Evolutionary conservation across 202 grass and related monocot genomes (phyloP).

Genomic region (Zizania palustris): DNA sequence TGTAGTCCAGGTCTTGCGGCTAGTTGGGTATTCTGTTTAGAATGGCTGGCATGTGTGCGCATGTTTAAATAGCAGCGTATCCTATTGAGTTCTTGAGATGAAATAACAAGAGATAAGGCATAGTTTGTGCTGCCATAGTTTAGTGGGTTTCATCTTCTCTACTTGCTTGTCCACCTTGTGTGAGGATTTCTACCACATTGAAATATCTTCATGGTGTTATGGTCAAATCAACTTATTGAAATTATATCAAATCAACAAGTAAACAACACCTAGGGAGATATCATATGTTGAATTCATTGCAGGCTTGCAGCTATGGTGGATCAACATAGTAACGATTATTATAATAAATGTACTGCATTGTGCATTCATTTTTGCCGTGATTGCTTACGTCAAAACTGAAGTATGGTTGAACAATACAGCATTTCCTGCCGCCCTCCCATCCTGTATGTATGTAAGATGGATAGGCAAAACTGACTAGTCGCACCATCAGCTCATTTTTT

Average conservation of each 20-base stretch:
- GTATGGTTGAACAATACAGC: neutral
- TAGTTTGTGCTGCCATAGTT: no score
- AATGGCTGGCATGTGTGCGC: no score
- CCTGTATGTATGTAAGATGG: constrained; percentile 1
- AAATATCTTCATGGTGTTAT: neutral
- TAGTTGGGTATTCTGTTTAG: no score
- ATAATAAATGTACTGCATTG: neutral
- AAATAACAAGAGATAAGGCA: no score
- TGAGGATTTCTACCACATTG: no score
- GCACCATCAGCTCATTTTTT: neutral
- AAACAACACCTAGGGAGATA: neutral
- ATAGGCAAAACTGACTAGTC: neutral
- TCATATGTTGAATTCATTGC: neutral
- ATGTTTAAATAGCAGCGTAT: no score
- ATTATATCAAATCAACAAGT: neutral
- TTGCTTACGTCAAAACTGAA: neutral
- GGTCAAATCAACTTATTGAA: neutral
- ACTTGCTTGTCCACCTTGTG: no score
- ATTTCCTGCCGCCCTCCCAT: neutral
- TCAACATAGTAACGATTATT: neutral
- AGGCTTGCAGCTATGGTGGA: neutral
- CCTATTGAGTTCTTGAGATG: no score
- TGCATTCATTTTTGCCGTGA: neutral
- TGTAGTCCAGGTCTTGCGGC: no score
- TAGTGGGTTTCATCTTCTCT: no score